Percentiles rank a stretch among this genome's conserved stretches.
These are phyloP conservation scores for Psilocybe tampanensis DNA, from an alignment of 768 basidiomycete species.

Conservation along the genomic window DNA sequence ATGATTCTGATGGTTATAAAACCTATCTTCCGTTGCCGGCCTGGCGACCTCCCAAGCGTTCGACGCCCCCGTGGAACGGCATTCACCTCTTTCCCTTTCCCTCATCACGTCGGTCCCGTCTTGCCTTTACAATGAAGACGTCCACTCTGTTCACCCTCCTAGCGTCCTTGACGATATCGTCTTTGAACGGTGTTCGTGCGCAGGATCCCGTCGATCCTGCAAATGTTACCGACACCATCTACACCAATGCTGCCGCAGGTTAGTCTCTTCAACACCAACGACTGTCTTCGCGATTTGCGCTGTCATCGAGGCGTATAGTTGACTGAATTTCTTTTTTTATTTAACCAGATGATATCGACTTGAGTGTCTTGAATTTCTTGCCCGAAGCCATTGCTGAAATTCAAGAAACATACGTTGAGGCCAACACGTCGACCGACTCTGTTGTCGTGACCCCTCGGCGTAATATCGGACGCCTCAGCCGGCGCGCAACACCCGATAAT, in stretches of 20 bases:
- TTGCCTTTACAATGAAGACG: constrained; percentile 31
- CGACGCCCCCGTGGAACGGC: neutral
- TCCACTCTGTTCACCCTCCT: constrained; percentile 29
- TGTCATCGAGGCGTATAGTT: too few species aligned
- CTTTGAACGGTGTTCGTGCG: constrained; percentile 14
- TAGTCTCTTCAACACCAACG: constrained; percentile 9
- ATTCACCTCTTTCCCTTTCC: neutral
- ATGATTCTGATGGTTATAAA: neutral
- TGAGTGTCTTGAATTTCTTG: constrained; percentile 27
- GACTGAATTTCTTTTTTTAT: neutral
- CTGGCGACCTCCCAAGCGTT: neutral
- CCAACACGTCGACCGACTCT: constrained; percentile 2
- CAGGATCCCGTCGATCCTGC: constrained; percentile 11
- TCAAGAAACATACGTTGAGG: constrained; percentile 14
- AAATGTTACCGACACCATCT: constrained; percentile 25
- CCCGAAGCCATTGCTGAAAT: constrained; percentile 27
- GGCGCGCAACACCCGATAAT: constrained; percentile 20
- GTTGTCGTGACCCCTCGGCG: constrained; percentile 1
- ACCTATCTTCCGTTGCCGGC: neutral
- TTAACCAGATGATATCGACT: constrained; percentile 31
- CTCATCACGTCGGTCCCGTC: constrained; percentile 15
- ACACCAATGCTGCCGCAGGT: constrained; percentile 31
- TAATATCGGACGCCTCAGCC: constrained; percentile 4
- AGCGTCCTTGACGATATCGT: constrained; percentile 12
- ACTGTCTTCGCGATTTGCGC: too few species aligned